phyloP scores from a whole-genome alignment of 2,329 filamentous ascomycete species.

The Aspergillus niger region DNA sequence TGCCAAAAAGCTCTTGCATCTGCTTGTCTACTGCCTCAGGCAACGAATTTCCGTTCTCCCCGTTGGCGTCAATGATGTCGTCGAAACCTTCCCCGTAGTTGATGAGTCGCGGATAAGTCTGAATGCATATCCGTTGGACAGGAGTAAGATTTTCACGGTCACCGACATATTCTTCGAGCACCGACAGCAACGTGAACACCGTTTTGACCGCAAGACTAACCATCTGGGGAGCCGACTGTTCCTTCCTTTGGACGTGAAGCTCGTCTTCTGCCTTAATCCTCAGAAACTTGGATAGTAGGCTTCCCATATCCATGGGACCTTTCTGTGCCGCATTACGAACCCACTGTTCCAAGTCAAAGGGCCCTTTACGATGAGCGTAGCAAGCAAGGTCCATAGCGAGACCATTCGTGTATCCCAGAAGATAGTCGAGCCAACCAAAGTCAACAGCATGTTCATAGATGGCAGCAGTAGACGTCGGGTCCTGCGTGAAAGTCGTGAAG shows the following conservation, averaged over 20 bases:
- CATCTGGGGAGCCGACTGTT: conserved; percentile 66
- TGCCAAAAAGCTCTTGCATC: conserved; percentile 98
- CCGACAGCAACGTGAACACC: conserved; percentile 75
- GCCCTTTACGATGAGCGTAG: conserved; percentile 75
- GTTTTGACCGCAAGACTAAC: conserved; percentile 82
- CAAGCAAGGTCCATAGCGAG: conserved; percentile 87
- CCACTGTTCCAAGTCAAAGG: conserved; percentile 82
- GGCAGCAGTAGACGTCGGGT: conserved; percentile 66
- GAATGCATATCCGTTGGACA: conserved; percentile 85
- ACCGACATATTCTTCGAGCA: conserved; percentile 68
- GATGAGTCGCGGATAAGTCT: conserved; percentile 88
- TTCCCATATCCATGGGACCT: conserved; percentile 67
- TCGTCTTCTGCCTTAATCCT: conserved; percentile 83
- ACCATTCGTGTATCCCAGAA: conserved; percentile 76
- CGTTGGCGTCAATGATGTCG: conserved; percentile 84
- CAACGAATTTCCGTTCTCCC: conserved; percentile 76
- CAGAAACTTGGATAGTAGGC: conserved; percentile 75
- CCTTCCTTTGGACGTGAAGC: conserved; percentile 68
- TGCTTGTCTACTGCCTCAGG: conserved; percentile 77
- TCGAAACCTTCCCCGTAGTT: conserved; percentile 95
- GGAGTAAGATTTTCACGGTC: conserved; percentile 71
- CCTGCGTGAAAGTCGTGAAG: conserved; percentile 71
- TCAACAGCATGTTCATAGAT: conserved; percentile 80
- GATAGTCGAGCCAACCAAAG: conserved; percentile 79
- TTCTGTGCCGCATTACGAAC: conserved; percentile 68